Evolutionary conservation across 2,329 filamentous ascomycete species (phyloP), one percentile per base, ranked within the genome.

Genomic region (Ophiostoma australiae): DNA sequence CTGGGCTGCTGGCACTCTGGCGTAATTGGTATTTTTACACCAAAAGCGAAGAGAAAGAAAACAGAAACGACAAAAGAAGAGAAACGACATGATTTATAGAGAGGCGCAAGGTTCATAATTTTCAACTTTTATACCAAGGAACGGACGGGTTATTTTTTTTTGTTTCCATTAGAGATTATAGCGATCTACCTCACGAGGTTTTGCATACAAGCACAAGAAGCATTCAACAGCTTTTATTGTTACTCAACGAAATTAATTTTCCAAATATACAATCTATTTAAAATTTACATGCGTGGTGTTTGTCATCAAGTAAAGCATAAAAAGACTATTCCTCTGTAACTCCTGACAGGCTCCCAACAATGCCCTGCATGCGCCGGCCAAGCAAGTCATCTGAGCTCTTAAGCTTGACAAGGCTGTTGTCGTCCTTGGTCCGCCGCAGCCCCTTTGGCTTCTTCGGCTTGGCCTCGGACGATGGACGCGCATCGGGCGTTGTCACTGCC

Each of bases 341-440:
- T 15, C 85, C 84, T 33, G 85, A 85, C 76, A 88, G 76, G 0
- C 85, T 82, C 7, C 83, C 84, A 2, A 84, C 83, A 27, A 88
- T 79, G 0, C 86, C 86, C 71, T 87, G 82, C 86, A 88, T 88
- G 67, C 86, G 81, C 73, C 86, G 79, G 0, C 84, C 82, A 13
- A 88, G 80, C 74, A 88, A 75, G 75, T 88, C 86, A 72, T 88
- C 86, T 55, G 85, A 84, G 77, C 86, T 88, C 72, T 83, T 83
- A 68, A 88, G 80, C 78, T 84, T 85, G 17, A 86, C 79, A 39
- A 87, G 84, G 27, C 68, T 37, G 77, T 81, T 82, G 67, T 80
- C 80, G 17, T 77, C 76, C 11, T 76, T 76, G 39, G 76, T 73
- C 75, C 81, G 77, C 44, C 80, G n/a, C 72, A 71, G 27, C 33